Evolutionary conservation across 108 stramenopile species (phyloP), one percentile per base, ranked within the genome.

Genomic region (Pseudonitzschia multistriata): DNA sequence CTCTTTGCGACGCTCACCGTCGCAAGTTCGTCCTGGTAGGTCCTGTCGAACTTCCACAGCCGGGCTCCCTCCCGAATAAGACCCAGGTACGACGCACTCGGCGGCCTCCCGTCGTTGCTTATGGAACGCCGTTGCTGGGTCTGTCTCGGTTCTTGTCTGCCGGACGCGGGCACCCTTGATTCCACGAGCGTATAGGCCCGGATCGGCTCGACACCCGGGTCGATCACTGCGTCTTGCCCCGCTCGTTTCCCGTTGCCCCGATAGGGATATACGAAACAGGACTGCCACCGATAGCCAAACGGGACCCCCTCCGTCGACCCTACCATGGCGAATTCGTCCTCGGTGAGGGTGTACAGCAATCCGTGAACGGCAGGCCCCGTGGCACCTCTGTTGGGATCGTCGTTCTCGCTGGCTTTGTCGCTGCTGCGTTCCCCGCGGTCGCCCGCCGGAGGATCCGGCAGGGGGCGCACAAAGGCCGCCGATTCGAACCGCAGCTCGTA

Each of bases 241-340:
- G 74, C 62, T 37, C 25, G 8, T 34, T 55, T 31, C 11, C 83
- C 83, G 73, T 88, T 82, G 22, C 88, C 88, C 11, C 60, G 31
- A 60, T 89, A 88, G 0, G 85, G 84, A 54, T 83, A 60, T 3
- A 86, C 85, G 35, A 37, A 53, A 75, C 88, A 89, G 25, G 70
- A 31, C 60, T 85, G 77, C 78, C 88, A 81, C 11, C 66, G 63
- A 62, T 92, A 92, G 0, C 64, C 83, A 61, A 86, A 85, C 13
- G 88, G 87, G 4, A 92, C 91, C 0, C 91, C 91, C 76, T 92
- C 91, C 17, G 88, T 85, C 19, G 48, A 36, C 39, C 91, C 85
- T 17, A 92, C 70, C 24, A 48, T 69, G 14, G 65, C 80, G 79
- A 92, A 92, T 49, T 92, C 88, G 13, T 66, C 50, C 57, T 77